Percentiles rank a stretch among this genome's conserved stretches.
phyloP scores from a whole-genome alignment of 805 yeast genomes.

The Lachancea dasiensis region DNA sequence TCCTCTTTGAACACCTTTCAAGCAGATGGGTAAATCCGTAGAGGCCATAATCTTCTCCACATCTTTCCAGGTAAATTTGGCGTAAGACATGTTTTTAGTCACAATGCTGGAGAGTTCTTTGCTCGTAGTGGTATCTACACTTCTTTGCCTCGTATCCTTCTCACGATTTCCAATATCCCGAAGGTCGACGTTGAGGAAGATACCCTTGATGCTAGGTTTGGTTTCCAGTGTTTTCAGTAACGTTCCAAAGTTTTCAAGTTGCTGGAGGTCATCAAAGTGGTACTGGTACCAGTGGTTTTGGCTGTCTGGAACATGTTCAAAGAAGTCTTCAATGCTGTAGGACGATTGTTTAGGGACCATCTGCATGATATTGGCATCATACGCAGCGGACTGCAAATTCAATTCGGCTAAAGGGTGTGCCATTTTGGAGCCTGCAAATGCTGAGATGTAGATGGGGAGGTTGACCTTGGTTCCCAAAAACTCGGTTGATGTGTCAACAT shows the following conservation, averaged over 20 bases:
- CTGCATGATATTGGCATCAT: slow-evolving; percentile 37
- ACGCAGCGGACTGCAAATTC: slow-evolving; percentile 16
- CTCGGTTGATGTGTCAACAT: slow-evolving; percentile 38
- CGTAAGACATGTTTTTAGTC: slow-evolving; percentile 3
- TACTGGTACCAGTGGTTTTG: slow-evolving; percentile 46
- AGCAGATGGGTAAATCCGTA: slow-evolving; percentile 42
- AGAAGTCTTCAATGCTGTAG: slow-evolving; percentile 38
- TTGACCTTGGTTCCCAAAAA: slow-evolving; percentile 43
- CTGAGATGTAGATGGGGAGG: slow-evolving; percentile 45
- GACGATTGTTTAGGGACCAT: slow-evolving; percentile 43
- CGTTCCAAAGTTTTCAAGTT: slow-evolving; percentile 23
- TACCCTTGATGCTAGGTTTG: slow-evolving; percentile 38
- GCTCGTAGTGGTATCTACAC: slow-evolving; percentile 16
- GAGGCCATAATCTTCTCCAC: slow-evolving; percentile 25
- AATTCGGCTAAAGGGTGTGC: slow-evolving; percentile 41
- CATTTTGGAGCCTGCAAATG: slow-evolving; percentile 41
- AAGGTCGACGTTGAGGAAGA: slow-evolving; percentile 52
- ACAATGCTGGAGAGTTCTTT: slow-evolving; percentile 14
- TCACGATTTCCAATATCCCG: slow-evolving; percentile 51
- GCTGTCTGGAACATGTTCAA: slow-evolving; percentile 29
- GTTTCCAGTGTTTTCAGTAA: slow-evolving; percentile 36
- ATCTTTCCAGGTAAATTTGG: slow-evolving; percentile 33
- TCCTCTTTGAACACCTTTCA: slow-evolving; percentile 62
- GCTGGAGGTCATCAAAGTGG: slow-evolving; percentile 40
- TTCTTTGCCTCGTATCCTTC: slow-evolving; percentile 37